These are phyloP conservation scores for Prasinococcaceae sp. DNA, from an alignment of 139 green algal species.

Conservation along the genomic window DNA sequence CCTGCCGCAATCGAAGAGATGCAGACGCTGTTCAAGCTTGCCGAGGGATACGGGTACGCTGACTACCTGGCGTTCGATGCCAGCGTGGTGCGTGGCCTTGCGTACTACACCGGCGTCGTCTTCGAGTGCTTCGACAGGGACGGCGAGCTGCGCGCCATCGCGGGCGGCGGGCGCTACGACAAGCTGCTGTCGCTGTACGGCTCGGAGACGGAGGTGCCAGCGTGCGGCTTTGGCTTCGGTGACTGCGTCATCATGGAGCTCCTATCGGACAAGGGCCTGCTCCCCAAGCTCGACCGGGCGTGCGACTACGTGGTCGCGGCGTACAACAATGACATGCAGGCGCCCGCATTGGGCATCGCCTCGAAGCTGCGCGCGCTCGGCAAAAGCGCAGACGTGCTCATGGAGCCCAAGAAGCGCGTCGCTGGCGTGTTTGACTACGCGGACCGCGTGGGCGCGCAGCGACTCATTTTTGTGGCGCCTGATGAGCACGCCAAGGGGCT, in stretches of 20 bases:
- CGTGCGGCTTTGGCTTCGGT: slow-evolving; percentile 25
- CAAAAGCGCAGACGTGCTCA: slow-evolving; percentile 61
- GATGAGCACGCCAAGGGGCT: slow-evolving; percentile 1
- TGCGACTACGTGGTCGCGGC: slow-evolving; percentile 10
- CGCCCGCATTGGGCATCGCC: slow-evolving; percentile 31
- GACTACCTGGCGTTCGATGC: slow-evolving; percentile 85
- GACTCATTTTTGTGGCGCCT: slow-evolving; percentile 10
- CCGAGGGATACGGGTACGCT: slow-evolving; percentile 53
- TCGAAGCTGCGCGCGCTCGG: slow-evolving; percentile 51
- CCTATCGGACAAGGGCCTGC: slow-evolving; percentile 56
- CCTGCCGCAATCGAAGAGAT: slow-evolving; percentile 51
- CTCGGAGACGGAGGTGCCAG: slow-evolving; percentile 4
- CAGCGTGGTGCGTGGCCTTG: slow-evolving; percentile 71
- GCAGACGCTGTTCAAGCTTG: slow-evolving; percentile 52
- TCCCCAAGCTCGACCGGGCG: not conserved
- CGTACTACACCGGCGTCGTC: slow-evolving; percentile 81
- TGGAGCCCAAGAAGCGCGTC: slow-evolving; percentile 60
- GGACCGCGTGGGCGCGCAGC: slow-evolving; percentile 5
- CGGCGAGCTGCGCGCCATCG: slow-evolving; percentile 77
- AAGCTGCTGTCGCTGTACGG: slow-evolving; percentile 43
- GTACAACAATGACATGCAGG: slow-evolving; percentile 8
- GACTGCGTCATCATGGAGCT: slow-evolving; percentile 92
- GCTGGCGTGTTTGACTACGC: slow-evolving; percentile 10
- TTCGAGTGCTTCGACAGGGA: slow-evolving; percentile 62
- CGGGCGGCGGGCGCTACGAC: slow-evolving; percentile 83